Base-by-base conservation (phyloP, 192 early-diverging fungal species). In the Entomortierella lignicola region DNA sequence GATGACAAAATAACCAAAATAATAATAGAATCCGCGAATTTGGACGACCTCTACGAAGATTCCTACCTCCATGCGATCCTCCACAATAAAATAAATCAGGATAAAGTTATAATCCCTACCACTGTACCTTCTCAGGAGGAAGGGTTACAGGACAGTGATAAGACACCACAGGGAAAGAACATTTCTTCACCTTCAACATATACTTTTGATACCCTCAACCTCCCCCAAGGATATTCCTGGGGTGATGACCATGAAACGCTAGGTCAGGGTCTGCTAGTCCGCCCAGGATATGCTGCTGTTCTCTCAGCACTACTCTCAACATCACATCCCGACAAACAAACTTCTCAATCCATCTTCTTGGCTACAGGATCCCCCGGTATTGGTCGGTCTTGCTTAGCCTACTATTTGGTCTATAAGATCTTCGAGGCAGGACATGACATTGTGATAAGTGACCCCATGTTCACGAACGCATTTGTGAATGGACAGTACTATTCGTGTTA, bases 381-480 rank as follows among this genome's bases (percentile, higher is more conserved):
- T 18, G 74, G 74, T 15, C 63, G 62, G 43, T 77, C 74, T 13
- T 69, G 66, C 27, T 59, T 77, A 4, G 66, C 66, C 41, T 77
- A 77, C 37, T 77, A 58, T 34, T 47, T 77, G 17, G 66, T 50
- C 34, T 42, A 52, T 32, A 60, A 77, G 30, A 44, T 77, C 10
- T 69, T 69, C 47, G 29, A 63, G 23, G 60, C 66, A 8, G 74
- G 74, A 25, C 66, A 77, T n/a, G 55, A 77, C 39, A 52, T 77
- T 18, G 55, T 77, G n/a, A 59, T 77, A 18, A 77, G 74, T 27
- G 74, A 77, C 8, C 74, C 74, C 74, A 77, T 77, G 66, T 77
- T 77, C 55, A 77, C 74, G 21, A 77, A 66, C 61, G 74, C 74
- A 2, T 59, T 77, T 21, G 15, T 77, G 0, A 37, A 77, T 17